Base-by-base conservation (phyloP, 2,329 filamentous ascomycete species). In the Plectosphaerella plurivora region DNA sequence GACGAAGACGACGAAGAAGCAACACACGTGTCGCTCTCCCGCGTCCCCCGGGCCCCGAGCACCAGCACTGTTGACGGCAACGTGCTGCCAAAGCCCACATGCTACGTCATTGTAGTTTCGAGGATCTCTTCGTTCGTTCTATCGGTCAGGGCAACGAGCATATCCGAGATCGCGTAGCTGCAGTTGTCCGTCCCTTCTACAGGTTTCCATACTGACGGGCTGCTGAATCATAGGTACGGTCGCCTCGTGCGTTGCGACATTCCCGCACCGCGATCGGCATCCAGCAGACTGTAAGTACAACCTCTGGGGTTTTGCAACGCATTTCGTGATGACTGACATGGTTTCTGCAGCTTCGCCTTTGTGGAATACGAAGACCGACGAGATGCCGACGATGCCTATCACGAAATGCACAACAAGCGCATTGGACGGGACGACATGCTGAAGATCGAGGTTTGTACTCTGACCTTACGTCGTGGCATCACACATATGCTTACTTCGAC, bases 371-470 rank as follows among this genome's bases (percentile, higher is more conserved):
- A 99, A 78, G 95, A 92, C 72, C 90, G 93, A 64, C 92, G 94
- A 63, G 94, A 99, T 79, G 92, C 94, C 59, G 94, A 99, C 72
- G 94, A 99, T 76, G 94, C 94, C 47, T 99, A 99, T 70, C 91
- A 99, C 72, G 94, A 99, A 77, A 99, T 99, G 94, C 94, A 99
- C 70, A 97, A 97, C 79, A 97, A 97, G 84, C 91, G 93, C 61
- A 91, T 99, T 63, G 92, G 91, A 47, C 88, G 93, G 57, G 94
- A 99, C 68, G 94, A 99, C 65, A 77, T 96, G 55, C 71, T 99
- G 75, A 99, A 99, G 78, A 97, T 99, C 60, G 94, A 99, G 83
- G 94, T 96, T 75, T 61, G 82, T 61, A 16, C 11, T 15, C 14
- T 4, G 28, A 33, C 28, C 4, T 12, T 33, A 8, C 37, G 7